These are phyloP conservation scores for Plenodomus lindquistii DNA, from an alignment of 2,329 filamentous ascomycete genomes.

Conservation along the genomic window DNA sequence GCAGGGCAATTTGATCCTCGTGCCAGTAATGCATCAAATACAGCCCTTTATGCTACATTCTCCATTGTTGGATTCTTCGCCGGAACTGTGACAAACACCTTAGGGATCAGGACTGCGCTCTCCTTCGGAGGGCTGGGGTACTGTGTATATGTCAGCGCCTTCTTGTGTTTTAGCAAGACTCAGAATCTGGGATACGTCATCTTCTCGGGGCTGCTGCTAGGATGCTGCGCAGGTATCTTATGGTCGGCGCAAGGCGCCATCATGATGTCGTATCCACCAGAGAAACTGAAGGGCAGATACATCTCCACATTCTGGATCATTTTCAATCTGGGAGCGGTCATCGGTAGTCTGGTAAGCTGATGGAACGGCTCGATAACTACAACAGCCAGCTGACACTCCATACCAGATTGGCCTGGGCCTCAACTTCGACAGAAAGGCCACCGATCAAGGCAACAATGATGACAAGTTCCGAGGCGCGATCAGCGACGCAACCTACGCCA, in stretches of 20 bases:
- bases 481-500: constrained; percentile 76
- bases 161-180: constrained; percentile 70
- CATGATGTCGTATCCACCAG: constrained; percentile 84
- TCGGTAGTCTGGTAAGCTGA: constrained; percentile 70
- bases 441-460: constrained; percentile 46
- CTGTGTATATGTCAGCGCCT: constrained; percentile 69
- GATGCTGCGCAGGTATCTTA: constrained; percentile 74
- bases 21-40: constrained; percentile 64
- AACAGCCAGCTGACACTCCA: constrained; percentile 4
- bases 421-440: constrained; percentile 61
- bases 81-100: constrained; percentile 71
- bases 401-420: constrained; percentile 66
- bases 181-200: constrained; percentile 69
- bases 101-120: constrained; percentile 69
- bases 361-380: too few relatives aligned
- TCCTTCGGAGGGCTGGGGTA: constrained; percentile 75
- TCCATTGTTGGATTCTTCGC: constrained; percentile 64
- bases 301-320: constrained; percentile 91
- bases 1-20: constrained; percentile 51
- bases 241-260: constrained; percentile 81
- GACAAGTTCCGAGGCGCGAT: constrained; percentile 48
- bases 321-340: constrained; percentile 86
- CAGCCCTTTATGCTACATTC: constrained; percentile 71
- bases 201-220: constrained; percentile 73
- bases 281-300: constrained; percentile 78